Evolutionary conservation across 2,329 filamentous ascomycete genomes (phyloP).

Genomic region (Cercospora nicotianae): DNA sequence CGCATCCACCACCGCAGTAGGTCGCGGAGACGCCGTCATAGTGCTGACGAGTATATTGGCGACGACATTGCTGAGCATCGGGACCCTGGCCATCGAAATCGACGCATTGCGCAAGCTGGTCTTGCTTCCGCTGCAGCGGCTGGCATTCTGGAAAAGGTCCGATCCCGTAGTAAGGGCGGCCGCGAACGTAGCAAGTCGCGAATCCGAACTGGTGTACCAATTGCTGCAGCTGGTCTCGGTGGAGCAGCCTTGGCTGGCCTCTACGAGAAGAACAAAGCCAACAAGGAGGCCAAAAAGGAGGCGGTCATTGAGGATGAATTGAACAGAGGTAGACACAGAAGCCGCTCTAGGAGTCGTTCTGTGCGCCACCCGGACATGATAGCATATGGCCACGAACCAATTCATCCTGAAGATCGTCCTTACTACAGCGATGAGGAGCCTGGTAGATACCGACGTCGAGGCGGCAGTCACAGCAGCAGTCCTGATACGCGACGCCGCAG

Average conservation of each 20-base stretch:
- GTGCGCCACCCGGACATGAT: constrained; percentile 53
- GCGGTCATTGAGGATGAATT: constrained; percentile 41
- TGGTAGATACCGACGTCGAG: constrained; percentile 45
- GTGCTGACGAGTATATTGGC: constrained; percentile 36
- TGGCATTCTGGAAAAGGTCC: constrained; percentile 58
- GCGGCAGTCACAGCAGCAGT: constrained; percentile 45
- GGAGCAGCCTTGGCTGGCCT: constrained; percentile 62
- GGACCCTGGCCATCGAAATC: constrained; percentile 55
- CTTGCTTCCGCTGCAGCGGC: constrained; percentile 63
- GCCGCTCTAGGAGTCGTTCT: constrained; percentile 36
- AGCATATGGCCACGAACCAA: constrained; percentile 64
- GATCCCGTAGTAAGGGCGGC: constrained; percentile 58
- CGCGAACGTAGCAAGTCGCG: constrained; percentile 56
- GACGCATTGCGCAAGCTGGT: constrained; percentile 61
- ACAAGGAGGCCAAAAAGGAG: constrained; percentile 55
- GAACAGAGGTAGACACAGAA: constrained; percentile 29
- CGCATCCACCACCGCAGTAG: constrained; percentile 41
- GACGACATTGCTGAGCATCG: constrained; percentile 27
- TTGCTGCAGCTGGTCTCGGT: constrained; percentile 61
- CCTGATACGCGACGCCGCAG: constrained; percentile 41
- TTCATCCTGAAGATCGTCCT: constrained; percentile 55
- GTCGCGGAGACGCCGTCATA: constrained; percentile 47
- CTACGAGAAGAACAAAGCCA: constrained; percentile 63
- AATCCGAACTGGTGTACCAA: constrained; percentile 57
- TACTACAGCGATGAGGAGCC: constrained; percentile 44